Evolutionary conservation across 2,329 filamentous ascomycete genomes (phyloP), one percentile per base, ranked within the genome.

Genomic region (Moelleriella libera): DNA sequence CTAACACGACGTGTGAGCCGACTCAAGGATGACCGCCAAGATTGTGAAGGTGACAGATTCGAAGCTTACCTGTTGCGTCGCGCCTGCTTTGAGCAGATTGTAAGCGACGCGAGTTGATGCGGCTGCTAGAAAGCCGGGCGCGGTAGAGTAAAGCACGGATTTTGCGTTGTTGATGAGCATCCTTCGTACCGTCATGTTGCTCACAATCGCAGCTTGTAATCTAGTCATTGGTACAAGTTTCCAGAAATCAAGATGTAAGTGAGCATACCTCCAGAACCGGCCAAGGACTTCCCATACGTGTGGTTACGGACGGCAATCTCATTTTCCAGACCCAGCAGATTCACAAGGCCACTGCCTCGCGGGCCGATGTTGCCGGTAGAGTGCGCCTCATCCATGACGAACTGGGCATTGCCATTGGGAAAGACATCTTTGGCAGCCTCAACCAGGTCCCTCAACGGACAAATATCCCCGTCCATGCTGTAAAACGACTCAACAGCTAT

Each of bases 321-420:
- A 9, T 69, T 62, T 49, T 78, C 65, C 0, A 79, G 52, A 0
- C 71, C 74, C 3, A 77, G 58, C 37, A 63, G 59, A 48, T 66
- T 67, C 4, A 78, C 71, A 4, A 76, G 55, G 0, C 75, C 75
- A 0, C 60, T 58, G 0, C 76, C 75, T 1, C 65, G 59, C 0
- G 62, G 62, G 0, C 76, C 75, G 51, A 74, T 67, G 0, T 73
- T 60, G 0, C 75, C 75, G 21, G 21, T 46, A 10, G 21, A 8
- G n/a, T 49, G 47, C 4, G 76, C 75, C 50, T 80, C 75, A 50
- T 80, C 76, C 0, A 79, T 65, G 10, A 78, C 59, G 32, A 79
- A 67, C 51, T 75, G 68, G 3, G 63, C 68, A 51, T 67, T 68
- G 0, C 61, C 65, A 0, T 47, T 34, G 1, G 57, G 58, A 6